Evolutionary conservation across 2,329 filamentous ascomycete species (phyloP).

Genomic region (Metarhizium album): DNA sequence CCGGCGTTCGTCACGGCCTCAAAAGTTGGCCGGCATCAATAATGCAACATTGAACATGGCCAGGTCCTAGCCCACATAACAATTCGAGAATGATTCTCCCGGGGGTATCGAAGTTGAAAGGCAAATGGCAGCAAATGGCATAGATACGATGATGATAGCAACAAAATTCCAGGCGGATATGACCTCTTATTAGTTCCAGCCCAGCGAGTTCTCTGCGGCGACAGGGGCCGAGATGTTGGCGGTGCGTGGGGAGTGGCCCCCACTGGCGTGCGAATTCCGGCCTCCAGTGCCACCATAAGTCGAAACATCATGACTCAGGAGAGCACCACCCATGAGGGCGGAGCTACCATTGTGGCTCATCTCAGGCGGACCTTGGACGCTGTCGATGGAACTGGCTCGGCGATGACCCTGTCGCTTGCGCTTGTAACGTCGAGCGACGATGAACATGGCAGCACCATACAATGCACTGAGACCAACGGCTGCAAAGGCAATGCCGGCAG

Average conservation of each 20-base stretch:
- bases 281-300: conserved; percentile 39
- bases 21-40: not conserved
- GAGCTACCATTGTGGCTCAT: conserved; percentile 44
- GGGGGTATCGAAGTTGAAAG: conserved; percentile 22
- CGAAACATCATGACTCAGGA: conserved; percentile 46
- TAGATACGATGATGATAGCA: conserved; percentile 2
- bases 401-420: conserved; percentile 70
- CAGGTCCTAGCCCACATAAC: not conserved
- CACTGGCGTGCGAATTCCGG: conserved; percentile 56
- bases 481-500: conserved; percentile 62
- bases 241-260: conserved; percentile 43
- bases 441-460: conserved; percentile 93
- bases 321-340: conserved; percentile 59
- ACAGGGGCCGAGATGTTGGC: conserved; percentile 78
- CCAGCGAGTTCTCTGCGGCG: conserved; percentile 87
- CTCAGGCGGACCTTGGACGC: conserved; percentile 33
- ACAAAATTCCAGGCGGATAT: not conserved
- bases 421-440: conserved; percentile 83
- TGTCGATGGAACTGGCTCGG: conserved; percentile 62
- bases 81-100: conserved; percentile 12
- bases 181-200: conserved; percentile 67
- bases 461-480: conserved; percentile 68
- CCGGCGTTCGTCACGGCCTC: not conserved
- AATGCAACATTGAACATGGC: not conserved
- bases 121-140: conserved; percentile 11